These are phyloP conservation scores for Aspergillus homomorphus DNA, from an alignment of 495 filamentous ascomycete species.

Conservation along the genomic window DNA sequence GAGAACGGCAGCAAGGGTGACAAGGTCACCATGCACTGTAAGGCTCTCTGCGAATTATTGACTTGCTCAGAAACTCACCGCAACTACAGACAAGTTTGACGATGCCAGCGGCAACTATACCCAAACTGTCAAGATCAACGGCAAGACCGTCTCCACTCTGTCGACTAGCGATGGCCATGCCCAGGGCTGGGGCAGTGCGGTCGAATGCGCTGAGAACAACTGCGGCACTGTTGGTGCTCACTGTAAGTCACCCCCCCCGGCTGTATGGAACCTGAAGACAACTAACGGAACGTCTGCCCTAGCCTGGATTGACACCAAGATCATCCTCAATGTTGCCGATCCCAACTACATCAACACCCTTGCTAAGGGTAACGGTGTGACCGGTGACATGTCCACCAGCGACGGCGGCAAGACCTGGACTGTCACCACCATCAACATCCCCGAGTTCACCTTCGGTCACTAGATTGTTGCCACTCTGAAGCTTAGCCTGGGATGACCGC, in stretches of 20 bases:
- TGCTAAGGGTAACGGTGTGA: conserved; percentile 27
- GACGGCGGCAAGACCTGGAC: conserved; percentile 43
- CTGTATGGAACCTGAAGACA: neutral
- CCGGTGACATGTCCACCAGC: conserved; percentile 33
- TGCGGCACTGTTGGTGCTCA: conserved; percentile 41
- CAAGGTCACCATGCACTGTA: conserved; percentile 35
- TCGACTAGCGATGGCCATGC: conserved; percentile 34
- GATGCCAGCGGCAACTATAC: conserved; percentile 37
- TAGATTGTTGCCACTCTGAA: neutral
- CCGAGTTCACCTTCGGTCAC: conserved; percentile 26
- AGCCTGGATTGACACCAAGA: conserved; percentile 37
- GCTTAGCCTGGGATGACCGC: too few relatives aligned
- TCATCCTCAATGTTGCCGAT: conserved; percentile 35
- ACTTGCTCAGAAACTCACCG: neutral
- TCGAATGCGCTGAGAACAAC: conserved; percentile 37
- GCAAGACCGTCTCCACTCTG: conserved; percentile 34
- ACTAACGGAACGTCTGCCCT: conserved; percentile 8
- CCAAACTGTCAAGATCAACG: conserved; percentile 38
- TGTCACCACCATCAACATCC: conserved; percentile 33
- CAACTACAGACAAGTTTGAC: conserved; percentile 32
- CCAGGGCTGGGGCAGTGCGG: conserved; percentile 40
- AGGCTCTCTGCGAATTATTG: neutral
- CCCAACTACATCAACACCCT: conserved; percentile 39
- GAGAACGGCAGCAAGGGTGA: conserved; percentile 19
- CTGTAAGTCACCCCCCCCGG: conserved; percentile 21